These are phyloP conservation scores for Cucurbita ficifolia DNA, from an alignment of 306 rosid species.

Conservation along the genomic window DNA sequence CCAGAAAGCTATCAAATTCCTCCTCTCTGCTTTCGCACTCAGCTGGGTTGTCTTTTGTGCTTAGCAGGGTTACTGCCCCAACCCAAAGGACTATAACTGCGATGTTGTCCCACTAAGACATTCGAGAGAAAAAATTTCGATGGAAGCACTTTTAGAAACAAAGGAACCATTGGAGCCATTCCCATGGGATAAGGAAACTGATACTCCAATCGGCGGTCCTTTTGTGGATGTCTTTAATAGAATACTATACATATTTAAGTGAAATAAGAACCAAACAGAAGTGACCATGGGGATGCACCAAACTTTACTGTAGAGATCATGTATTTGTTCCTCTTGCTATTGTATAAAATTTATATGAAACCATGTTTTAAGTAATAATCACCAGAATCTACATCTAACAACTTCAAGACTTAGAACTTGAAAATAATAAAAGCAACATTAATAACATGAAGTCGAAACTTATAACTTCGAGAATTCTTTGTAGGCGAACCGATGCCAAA, in stretches of 20 bases:
- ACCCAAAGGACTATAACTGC: conserved; percentile 39
- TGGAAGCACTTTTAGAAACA: conserved; percentile 13
- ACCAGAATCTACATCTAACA: conserved; percentile 31
- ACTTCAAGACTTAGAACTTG: too few relatives aligned
- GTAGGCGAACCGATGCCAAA: too few relatives aligned
- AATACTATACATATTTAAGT: conserved; percentile 17
- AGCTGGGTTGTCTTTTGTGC: conserved; percentile 8
- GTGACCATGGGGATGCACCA: background rate
- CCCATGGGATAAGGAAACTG: conserved; percentile 57
- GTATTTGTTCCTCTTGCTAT: background rate
- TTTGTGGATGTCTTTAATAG: conserved; percentile 9
- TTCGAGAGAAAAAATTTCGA: conserved; percentile 40
- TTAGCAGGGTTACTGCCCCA: conserved; percentile 43
- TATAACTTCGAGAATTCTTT: too few relatives aligned
- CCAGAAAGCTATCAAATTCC: background rate
- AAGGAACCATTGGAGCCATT: conserved; percentile 34
- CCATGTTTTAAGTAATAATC: conserved; percentile 3
- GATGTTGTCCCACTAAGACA: conserved; percentile 31
- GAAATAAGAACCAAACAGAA: background rate
- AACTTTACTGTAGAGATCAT: background rate
- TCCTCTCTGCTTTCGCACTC: background rate
- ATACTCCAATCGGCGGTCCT: conserved; percentile 43
- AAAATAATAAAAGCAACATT: too few relatives aligned
- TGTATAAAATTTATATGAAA: background rate
- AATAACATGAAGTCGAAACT: too few relatives aligned